Evolutionary conservation across 169 alveolate genomes (phyloP), one percentile per base, ranked within the genome.

Genomic region (Plasmodium cynomolgi): DNA sequence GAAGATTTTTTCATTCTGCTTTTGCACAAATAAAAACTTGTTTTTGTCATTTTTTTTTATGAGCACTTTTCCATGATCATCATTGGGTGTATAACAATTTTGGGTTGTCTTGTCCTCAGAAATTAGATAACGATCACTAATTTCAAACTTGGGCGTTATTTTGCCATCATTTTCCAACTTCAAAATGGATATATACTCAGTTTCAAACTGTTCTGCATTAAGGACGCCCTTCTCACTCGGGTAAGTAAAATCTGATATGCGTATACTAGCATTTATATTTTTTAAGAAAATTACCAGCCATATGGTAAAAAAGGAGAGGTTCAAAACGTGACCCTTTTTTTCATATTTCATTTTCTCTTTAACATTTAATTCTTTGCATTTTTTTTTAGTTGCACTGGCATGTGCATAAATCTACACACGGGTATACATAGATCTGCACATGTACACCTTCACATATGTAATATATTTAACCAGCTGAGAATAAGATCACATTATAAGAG

Each of bases 191-290:
- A 86, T 50, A 44, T 86, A 86, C 5, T 62, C 84, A 56, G 93
- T 86, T 86, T 86, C 86, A 47, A 86, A 56, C 29, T 54, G 31
- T 37, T 77, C 85, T n/a, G 81, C 81, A 56, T 58, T 20, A 37
- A 86, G 34, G 31, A 54, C 47, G 71, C 15, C 23, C 68, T 17
- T 79, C 82, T 50, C 77, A 86, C 41, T 44, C n/a, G 56, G 7
- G 44, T 86, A 86, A 86, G 84, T 86, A 56, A 75, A 54, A 39
- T 74, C 47, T 20, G 93, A 75, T 50, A 77, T 77, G 81, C 58
- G 56, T 50, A 86, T 50, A 75, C 20, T 75, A 86, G 93, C 93
- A 9, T 54, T 86, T 86, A 77, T 75, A 17, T 39, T 54, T 77
- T 56, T 75, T 84, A 84, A 77, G 47, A 54, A 75, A 75, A 86